Evolutionary conservation across 2,329 filamentous ascomycete genomes (phyloP), one percentile per base, ranked within the genome.

Genomic region (Hypomyces perniciosus): DNA sequence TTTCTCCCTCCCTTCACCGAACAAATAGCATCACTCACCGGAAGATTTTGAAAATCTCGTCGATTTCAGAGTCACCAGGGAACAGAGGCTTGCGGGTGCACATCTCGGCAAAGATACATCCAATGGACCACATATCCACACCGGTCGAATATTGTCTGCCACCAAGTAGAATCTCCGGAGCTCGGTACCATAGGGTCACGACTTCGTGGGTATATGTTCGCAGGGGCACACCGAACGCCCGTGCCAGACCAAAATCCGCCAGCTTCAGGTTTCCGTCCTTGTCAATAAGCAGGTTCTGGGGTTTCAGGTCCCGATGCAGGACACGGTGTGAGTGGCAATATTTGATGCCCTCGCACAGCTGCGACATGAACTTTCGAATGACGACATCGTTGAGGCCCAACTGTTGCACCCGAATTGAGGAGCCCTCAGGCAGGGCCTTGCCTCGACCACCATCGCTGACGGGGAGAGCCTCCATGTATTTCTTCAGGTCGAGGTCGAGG

Each of bases 41-140:
- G 84, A 96, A 96, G 66, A 72, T 72, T 54, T 68, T 72, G 59
- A 72, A 71, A 56, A 72, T 72, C 56, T 72, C 69, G 53, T 72
- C 70, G 63, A 72, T 72, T 47, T 72, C 69, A 86, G 88, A 93
- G 67, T 96, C 90, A 52, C 90, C 90, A 9, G 90, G 90, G 75
- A 96, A 96, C 40, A 96, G 77, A 5, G 90, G 90, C 72, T 95
- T 95, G 62, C 89, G 83, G 2, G 90, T 96, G 71, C 89, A 95
- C 91, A 96, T 96, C 71, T 96, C 90, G 8, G 91, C 90, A 68
- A 96, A 95, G 69, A 96, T 96, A 69, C 90, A 93, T 55, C 90
- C 90, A 45, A 91, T 85, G 31, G 88, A 93, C 90, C 90, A 96
- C 88, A 96, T 96, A 65, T 96, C 90, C 39, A 96, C 90, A 51